These are phyloP conservation scores for Dendrocalamus latiflorus DNA, from an alignment of 202 grass and related monocot genomes.

Conservation along the genomic window DNA sequence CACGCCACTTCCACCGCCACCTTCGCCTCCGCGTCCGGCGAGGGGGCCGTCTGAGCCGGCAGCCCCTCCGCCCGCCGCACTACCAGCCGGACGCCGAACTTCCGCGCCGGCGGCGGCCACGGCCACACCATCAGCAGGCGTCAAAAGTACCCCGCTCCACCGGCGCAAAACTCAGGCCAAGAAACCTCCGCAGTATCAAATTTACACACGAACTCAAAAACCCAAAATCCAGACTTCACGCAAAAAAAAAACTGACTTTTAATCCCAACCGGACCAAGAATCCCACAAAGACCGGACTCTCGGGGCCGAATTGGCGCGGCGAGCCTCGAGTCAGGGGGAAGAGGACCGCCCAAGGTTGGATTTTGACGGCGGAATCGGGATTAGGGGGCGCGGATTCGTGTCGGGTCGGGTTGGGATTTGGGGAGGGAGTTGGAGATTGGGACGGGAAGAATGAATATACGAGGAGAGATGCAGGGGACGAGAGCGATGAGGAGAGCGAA, in stretches of 20 bases:
- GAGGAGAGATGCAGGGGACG: conserved; percentile 38
- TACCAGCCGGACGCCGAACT: conserved; percentile 62
- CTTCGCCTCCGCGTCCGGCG: conserved; percentile 25
- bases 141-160: not conserved
- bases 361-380: conserved; percentile 23
- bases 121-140: conserved; percentile 62
- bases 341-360: not conserved
- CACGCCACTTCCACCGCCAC: conserved; percentile 62
- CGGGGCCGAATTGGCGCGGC: not conserved
- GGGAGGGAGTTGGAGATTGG: conserved; percentile 36
- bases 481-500: not conserved
- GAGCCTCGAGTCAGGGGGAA: not conserved
- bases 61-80: conserved; percentile 57
- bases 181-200: not conserved
- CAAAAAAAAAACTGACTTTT: not conserved
- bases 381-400: conserved; percentile 10
- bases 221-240: not conserved
- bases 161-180: not conserved
- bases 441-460: conserved; percentile 52
- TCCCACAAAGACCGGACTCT: not conserved
- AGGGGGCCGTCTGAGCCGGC: not conserved
- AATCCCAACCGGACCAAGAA: not conserved
- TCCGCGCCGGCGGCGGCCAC: conserved; percentile 55
- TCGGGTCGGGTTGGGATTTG: conserved; percentile 29
- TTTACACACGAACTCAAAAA: not conserved